Percentiles rank a stretch among this genome's conserved stretches.
Conservation (phyloP, 805 yeast genomes). For the Lachancea meyersii region DNA sequence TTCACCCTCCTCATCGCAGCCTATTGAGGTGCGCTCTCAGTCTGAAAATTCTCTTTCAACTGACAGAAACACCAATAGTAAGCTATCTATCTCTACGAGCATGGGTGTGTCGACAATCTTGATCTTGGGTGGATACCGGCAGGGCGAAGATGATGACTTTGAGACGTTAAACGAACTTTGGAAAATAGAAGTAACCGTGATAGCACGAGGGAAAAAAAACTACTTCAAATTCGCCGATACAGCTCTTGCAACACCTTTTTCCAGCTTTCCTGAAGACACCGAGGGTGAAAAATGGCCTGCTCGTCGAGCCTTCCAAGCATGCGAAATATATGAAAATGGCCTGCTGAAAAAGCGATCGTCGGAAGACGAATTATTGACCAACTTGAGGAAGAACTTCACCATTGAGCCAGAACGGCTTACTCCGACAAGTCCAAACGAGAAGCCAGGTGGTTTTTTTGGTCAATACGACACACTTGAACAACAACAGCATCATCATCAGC, state of each 20-base stretch:
- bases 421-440: conserved; percentile 1
- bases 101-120: conserved; percentile 21
- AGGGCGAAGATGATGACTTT: conserved; percentile 27
- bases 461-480: conserved; percentile 1
- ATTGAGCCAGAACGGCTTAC: conserved; percentile 15
- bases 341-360: conserved; percentile 10
- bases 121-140: conserved; percentile 46
- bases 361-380: conserved; percentile 13
- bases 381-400: conserved; percentile 19
- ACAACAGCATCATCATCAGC: conserved; percentile 1
- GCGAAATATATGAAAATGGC: conserved; percentile 21
- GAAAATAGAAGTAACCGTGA: conserved; percentile 37
- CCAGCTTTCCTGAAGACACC: conserved; percentile 12
- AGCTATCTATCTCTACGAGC: conserved; percentile 6
- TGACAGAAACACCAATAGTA: conserved; percentile 4
- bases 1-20: conserved; percentile 6
- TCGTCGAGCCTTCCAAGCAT: conserved; percentile 35
- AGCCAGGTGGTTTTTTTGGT: not conserved
- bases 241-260: conserved; percentile 32
- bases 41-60: conserved; percentile 6
- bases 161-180: conserved; percentile 38
- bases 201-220: conserved; percentile 32
- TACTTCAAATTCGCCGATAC: conserved; percentile 35
- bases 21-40: conserved; percentile 1
- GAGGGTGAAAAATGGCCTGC: conserved; percentile 25